Conservation (phyloP, 768 basidiomycete genomes). For the Pleurotus eryngii region DNA sequence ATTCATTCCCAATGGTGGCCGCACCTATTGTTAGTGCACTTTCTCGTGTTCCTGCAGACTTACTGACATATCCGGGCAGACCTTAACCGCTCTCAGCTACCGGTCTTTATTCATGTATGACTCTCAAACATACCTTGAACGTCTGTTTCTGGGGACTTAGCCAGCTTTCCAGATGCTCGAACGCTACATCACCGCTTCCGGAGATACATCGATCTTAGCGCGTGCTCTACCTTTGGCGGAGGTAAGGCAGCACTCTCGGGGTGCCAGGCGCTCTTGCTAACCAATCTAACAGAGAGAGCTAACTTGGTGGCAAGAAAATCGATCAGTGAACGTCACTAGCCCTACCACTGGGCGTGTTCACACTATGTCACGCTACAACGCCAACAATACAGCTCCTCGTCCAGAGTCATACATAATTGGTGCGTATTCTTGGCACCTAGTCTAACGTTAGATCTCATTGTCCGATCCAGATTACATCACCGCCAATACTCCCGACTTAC, state of each 20-base stretch:
- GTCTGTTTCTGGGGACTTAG: neutral
- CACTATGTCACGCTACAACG: constrained; percentile 68
- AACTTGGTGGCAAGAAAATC: constrained; percentile 77
- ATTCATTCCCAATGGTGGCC: constrained; percentile 93
- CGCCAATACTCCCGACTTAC: constrained; percentile 59
- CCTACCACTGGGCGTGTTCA: constrained; percentile 69
- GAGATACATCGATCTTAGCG: constrained; percentile 70
- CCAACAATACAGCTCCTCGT: constrained; percentile 81
- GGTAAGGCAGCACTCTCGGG: constrained; percentile 30
- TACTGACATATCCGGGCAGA: constrained; percentile 37
- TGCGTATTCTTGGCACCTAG: constrained; percentile 19
- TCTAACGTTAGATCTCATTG: constrained; percentile 2
- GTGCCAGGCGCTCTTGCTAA: neutral
- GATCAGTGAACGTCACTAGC: constrained; percentile 62
- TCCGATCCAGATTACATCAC: constrained; percentile 65
- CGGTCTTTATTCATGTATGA: constrained; percentile 76
- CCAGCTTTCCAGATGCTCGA: constrained; percentile 65
- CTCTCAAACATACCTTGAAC: neutral
- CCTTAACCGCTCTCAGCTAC: constrained; percentile 89
- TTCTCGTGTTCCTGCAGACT: neutral
- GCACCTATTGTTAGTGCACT: constrained; percentile 69
- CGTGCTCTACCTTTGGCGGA: constrained; percentile 86
- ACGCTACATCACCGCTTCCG: constrained; percentile 72
- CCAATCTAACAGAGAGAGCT: constrained; percentile 59
- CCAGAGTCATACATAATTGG: constrained; percentile 80